Percentiles rank a stretch among this genome's conserved stretches.
These are phyloP conservation scores for Blastocladiella emersonii DNA, from an alignment of 371 early-diverging fungal species.

Conservation along the genomic window DNA sequence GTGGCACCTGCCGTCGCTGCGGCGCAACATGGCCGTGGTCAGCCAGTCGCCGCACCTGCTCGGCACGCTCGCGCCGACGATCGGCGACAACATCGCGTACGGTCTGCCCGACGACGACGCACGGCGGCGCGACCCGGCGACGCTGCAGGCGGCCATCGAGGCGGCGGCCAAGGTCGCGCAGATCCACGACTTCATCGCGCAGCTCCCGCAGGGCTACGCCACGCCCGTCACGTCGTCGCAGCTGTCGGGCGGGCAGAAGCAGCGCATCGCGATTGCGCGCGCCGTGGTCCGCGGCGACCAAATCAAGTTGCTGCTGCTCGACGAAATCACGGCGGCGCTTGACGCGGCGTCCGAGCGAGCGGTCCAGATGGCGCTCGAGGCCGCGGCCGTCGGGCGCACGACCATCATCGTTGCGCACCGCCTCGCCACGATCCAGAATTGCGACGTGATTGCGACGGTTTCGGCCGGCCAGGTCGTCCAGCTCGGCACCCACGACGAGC, in stretches of 20 bases:
- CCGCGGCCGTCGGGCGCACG: slow-evolving; percentile 31
- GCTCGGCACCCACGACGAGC: slow-evolving; percentile 19
- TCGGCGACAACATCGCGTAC: slow-evolving; percentile 57
- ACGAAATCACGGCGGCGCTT: slow-evolving; percentile 88
- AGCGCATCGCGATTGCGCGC: slow-evolving; percentile 54
- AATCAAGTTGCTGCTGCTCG: too few relatives aligned
- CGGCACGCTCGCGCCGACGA: slow-evolving; percentile 49
- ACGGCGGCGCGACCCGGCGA: slow-evolving; percentile 17
- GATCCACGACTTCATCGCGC: slow-evolving; percentile 31
- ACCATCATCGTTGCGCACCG: slow-evolving; percentile 43
- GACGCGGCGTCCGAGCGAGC: slow-evolving; percentile 79
- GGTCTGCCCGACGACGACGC: slow-evolving; percentile 33
- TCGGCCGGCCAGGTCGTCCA: slow-evolving; percentile 17
- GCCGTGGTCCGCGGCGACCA: too few relatives aligned
- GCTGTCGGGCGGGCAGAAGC: slow-evolving; percentile 72
- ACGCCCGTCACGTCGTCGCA: slow-evolving; percentile 34
- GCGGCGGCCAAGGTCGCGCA: slow-evolving; percentile 43
- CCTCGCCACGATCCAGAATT: slow-evolving; percentile 41
- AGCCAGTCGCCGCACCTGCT: slow-evolving; percentile 50
- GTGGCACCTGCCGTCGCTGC: slow-evolving; percentile 30
- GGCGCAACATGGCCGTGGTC: slow-evolving; percentile 64
- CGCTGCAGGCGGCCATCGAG: slow-evolving; percentile 35
- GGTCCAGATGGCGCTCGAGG: slow-evolving; percentile 27
- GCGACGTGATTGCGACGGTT: slow-evolving; percentile 31
- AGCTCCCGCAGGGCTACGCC: slow-evolving; percentile 46